These are phyloP conservation scores for Isatis lusitanica DNA, from an alignment of 441 rosid species.

Conservation along the genomic window DNA sequence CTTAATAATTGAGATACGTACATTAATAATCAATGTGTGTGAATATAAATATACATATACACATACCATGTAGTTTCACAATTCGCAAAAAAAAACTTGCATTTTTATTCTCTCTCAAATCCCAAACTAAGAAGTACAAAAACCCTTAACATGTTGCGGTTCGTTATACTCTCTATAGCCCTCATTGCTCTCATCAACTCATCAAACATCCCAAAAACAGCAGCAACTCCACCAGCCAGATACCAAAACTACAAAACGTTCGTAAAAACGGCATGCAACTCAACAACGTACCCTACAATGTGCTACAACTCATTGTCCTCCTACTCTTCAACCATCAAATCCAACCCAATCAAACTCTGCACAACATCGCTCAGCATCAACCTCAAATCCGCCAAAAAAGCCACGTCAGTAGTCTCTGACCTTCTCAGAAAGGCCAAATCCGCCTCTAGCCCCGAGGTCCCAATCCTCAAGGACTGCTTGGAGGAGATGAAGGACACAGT, in stretches of 20 bases:
- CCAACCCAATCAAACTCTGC: constrained; percentile 54
- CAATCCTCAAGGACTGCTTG: constrained; percentile 49
- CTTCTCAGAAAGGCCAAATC: constrained; percentile 34
- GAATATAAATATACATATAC: neutral
- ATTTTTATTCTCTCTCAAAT: constrained; percentile 7
- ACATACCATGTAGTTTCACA: constrained; percentile 8
- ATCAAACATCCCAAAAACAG: constrained; percentile 17
- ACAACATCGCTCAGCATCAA: constrained; percentile 44
- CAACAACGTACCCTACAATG: constrained; percentile 44
- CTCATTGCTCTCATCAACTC: constrained; percentile 29
- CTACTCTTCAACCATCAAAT: constrained; percentile 45
- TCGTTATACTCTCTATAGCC: constrained; percentile 18
- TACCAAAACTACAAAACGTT: constrained; percentile 41
- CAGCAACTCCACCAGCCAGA: constrained; percentile 31
- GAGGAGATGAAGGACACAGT: constrained; percentile 44
- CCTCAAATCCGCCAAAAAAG: constrained; percentile 37
- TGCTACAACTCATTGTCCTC: constrained; percentile 51
- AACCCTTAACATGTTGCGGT: constrained; percentile 22
- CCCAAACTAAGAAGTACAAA: neutral
- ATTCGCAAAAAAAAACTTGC: neutral
- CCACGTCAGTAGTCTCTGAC: constrained; percentile 34
- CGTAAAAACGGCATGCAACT: constrained; percentile 49
- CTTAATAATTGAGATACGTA: neutral
- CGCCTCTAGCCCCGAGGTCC: constrained; percentile 27
- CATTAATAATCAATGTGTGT: neutral